Base-by-base conservation (phyloP, 202 grass and related monocot genomes). In the Schoenoplectus tabernaemontani region DNA sequence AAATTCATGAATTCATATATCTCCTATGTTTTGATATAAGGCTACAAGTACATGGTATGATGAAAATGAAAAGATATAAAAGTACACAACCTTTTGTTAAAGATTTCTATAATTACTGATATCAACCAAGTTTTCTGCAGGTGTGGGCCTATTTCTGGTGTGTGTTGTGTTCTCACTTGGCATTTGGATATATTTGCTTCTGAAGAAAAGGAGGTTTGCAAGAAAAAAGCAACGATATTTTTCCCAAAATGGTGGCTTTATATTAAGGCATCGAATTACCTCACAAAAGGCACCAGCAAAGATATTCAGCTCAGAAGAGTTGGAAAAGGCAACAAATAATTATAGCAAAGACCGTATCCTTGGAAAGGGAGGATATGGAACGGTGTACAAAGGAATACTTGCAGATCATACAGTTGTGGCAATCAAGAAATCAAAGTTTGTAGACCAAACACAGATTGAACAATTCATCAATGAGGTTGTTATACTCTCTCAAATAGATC, bases 381-480 rank as follows among this genome's bases (percentile, higher is more conserved):
- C 50, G 0, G 87, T 86, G 13, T 89, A 89, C 61, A 86, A 83
- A 61, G 87, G 87, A 22, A 15, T 86, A 28, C 12, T 86, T 1
- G 5, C 57, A 33, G 84, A 89, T 72, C 57, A 26, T 39, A 76
- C 57, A 19, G 50, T 64, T n/a, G 77, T 89, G 51, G 87, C 87
- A 1, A 86, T 89, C 76, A 89, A 86, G 76, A 89, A 86, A 65
- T 83, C 87, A 6, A 89, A 84, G 48, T 47, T 82, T 0, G 60
- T 82, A 15, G 87, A 89, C 72, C 57, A 86, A 34, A 89, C 23
- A 30, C 84, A 89, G 53, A 84, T 86, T 51, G 87, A 89, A 5
- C 84, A 89, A 16, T 89, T 84, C 60, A 77, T 89, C 19, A 89
- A 89, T 59, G 84, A 89, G 60, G 57, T 89, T 13, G 38, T 81